Evolutionary conservation across 805 yeast species (phyloP).

Genomic region (Suhomyces sp.): DNA sequence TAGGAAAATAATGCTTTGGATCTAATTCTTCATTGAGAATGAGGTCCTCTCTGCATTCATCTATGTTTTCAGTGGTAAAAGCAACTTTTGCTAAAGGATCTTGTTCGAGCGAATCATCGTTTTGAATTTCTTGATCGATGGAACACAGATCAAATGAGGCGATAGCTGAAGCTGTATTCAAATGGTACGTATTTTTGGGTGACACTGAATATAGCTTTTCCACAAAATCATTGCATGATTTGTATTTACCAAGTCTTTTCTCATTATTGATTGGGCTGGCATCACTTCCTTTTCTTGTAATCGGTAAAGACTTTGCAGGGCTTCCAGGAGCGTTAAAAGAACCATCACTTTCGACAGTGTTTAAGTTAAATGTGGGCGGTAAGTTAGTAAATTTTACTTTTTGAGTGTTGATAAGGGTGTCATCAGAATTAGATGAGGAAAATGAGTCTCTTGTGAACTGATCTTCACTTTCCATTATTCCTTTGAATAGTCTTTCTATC

Average conservation of each 20-base stretch:
- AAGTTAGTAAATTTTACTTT: conserved; percentile 9
- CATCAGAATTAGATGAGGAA: conserved; percentile 14
- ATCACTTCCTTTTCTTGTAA: neutral
- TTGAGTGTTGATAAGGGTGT: conserved; percentile 13
- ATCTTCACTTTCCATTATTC: conserved; percentile 6
- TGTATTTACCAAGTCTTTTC: conserved; percentile 7
- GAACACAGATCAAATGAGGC: conserved; percentile 17
- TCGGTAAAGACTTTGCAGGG: neutral
- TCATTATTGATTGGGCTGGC: neutral
- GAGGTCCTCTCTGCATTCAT: neutral
- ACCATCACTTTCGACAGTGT: neutral
- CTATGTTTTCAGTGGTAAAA: conserved; percentile 7
- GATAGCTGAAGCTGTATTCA: conserved; percentile 25
- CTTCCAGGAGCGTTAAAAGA: conserved; percentile 3
- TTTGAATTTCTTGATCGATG: conserved; percentile 4
- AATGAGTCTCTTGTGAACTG: conserved; percentile 11
- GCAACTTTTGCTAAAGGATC: conserved; percentile 7
- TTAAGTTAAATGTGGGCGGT: conserved; percentile 13
- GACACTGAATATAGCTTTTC: conserved; percentile 40
- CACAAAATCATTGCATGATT: conserved; percentile 25
- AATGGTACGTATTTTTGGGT: conserved; percentile 38
- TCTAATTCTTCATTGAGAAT: neutral
- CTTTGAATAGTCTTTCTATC: conserved; percentile 8
- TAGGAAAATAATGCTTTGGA: neutral
- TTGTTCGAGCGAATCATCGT: conserved; percentile 7